Evolutionary conservation across 371 early-diverging fungal genomes (phyloP).

Genomic region (Zancudomyces culisetae): DNA sequence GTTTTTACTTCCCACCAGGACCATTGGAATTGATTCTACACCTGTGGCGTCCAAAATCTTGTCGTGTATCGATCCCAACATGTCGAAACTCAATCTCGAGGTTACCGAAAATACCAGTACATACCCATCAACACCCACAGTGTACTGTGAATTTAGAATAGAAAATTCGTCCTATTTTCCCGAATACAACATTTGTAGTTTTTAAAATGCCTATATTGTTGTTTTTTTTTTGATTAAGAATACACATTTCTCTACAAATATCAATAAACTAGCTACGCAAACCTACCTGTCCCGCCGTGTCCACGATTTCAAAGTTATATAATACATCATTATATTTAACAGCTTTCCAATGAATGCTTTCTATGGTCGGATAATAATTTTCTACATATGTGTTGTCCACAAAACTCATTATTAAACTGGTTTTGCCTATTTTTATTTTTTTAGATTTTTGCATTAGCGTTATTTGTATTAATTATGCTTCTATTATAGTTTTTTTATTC

Average conservation of each 20-base stretch:
- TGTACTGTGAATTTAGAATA: conserved; percentile 71
- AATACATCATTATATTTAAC: conserved; percentile 64
- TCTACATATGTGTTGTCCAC: conserved; percentile 83
- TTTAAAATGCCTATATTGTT: no score
- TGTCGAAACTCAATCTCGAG: conserved; percentile 67
- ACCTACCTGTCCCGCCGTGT: conserved; percentile 89
- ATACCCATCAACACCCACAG: conserved; percentile 82
- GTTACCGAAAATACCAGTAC: conserved; percentile 86
- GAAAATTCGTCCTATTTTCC: conserved; percentile 90
- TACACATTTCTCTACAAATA: no score
- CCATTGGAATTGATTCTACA: conserved; percentile 70
- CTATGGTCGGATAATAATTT: conserved; percentile 88
- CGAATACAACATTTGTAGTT: no score
- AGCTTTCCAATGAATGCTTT: conserved; percentile 73
- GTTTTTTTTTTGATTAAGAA: no score
- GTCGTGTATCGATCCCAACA: conserved; percentile 74
- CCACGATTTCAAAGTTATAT: conserved; percentile 76
- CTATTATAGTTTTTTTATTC: background rate
- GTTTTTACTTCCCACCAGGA: conserved; percentile 85
- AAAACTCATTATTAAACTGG: conserved; percentile 81
- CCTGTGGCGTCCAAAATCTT: conserved; percentile 88
- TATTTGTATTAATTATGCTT: background rate
- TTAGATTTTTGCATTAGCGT: background rate
- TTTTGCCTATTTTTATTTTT: conserved; percentile 39
- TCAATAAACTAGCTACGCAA: no score